Base-by-base conservation (phyloP, 2,329 filamentous ascomycete species). In the Talaromyces islandicus region DNA sequence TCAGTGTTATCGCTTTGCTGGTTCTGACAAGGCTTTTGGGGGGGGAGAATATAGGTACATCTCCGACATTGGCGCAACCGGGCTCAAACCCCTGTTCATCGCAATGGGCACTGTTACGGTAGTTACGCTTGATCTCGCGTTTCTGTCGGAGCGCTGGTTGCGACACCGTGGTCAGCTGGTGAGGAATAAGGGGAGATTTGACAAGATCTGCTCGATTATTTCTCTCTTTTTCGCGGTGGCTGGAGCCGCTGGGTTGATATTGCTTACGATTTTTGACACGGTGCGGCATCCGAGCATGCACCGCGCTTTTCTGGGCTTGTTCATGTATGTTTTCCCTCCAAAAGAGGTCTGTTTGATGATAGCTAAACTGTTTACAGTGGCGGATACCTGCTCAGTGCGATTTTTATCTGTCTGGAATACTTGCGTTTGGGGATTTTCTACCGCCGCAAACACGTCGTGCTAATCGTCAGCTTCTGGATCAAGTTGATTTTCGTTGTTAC, bases 401-500 rank as follows among this genome's bases (percentile, higher is more conserved):
- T 97, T 66, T 93, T 92, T 75, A 89, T 93, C 65, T 97, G 92
- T 79, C 87, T 85, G 78, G 92, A 97, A 73, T 97, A 96, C 73
- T 88, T 94, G 69, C 87, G 90, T 2, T 82, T 97, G 1, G 91
- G 92, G 27, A 86, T 88, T 57, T 88, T 88, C 71, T 90, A 92
- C 78, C 88, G 88, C 64, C 65, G 71, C 9, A 78, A 92, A 62
- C 85, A 93, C 75, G 83, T 81, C 58, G 78, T 94, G 65, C 83
- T 99, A 11, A 84, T 87, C 54, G 73, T 82, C 62, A 94, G 89
- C 60, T 97, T 97, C 80, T 92, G 87, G 84, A 81, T 94, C 71
- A 99, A 99, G 77, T 82, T 96, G 29, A 65, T 73, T 61, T 97
- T 99, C 76, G 88, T 97, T 71, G 69, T 97, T 60, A 70, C 93